phyloP scores from a whole-genome alignment of 805 yeast species.

The Clavispora carvajalis region DNA sequence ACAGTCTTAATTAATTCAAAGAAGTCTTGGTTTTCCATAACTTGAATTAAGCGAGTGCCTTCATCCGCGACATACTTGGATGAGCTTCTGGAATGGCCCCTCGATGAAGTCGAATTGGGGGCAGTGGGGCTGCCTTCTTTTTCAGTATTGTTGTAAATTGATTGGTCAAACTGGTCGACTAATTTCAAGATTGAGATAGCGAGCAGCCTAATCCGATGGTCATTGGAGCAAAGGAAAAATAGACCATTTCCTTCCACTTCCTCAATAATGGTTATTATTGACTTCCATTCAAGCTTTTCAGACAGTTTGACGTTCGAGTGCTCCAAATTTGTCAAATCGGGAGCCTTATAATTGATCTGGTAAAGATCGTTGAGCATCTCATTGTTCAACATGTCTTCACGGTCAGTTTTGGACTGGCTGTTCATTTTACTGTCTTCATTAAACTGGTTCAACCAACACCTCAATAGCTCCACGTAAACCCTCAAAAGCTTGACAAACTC shows the following conservation, averaged over 20 bases:
- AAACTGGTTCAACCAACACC: slow-evolving; percentile 75
- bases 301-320: slow-evolving; percentile 24
- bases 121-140: slow-evolving; percentile 7
- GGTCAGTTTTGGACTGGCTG: slow-evolving; percentile 24
- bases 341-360: slow-evolving; percentile 41
- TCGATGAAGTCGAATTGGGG: slow-evolving; percentile 16
- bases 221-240: slow-evolving; percentile 87
- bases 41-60: slow-evolving; percentile 71
- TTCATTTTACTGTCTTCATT: slow-evolving; percentile 27
- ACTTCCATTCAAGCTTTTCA: slow-evolving; percentile 72
- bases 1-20: slow-evolving; percentile 53
- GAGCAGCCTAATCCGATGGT: slow-evolving; percentile 62
- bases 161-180: slow-evolving; percentile 84
- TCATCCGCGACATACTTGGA: slow-evolving; percentile 74
- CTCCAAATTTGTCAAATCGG: slow-evolving; percentile 23
- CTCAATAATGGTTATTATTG: slow-evolving; percentile 78
- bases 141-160: slow-evolving; percentile 52
- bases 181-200: slow-evolving; percentile 73
- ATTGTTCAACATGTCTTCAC: slow-evolving; percentile 32
- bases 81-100: slow-evolving; percentile 50
- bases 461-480: slow-evolving; percentile 72
- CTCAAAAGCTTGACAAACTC: slow-evolving; percentile 57
- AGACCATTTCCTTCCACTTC: slow-evolving; percentile 95
- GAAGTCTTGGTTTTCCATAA: slow-evolving; percentile 67
- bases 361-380: slow-evolving; percentile 38